Evolutionary conservation across 2,329 filamentous ascomycete species (phyloP).

Genomic region (Golovinomyces cichoracearum): DNA sequence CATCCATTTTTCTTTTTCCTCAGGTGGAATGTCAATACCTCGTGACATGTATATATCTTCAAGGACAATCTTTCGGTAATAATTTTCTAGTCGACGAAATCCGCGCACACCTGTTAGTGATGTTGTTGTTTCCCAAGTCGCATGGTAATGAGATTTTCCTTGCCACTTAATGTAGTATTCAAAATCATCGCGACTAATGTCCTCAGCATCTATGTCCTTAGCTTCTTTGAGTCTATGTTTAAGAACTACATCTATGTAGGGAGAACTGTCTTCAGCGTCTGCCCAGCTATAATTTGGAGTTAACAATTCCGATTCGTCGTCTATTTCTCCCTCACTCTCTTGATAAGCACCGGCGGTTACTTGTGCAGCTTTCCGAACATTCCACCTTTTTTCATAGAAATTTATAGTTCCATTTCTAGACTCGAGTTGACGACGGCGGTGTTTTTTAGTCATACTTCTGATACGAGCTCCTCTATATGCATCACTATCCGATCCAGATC

Average conservation of each 20-base stretch:
- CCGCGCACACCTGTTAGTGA: constrained; percentile 54
- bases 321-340: constrained; percentile 38
- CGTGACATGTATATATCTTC: constrained; percentile 54
- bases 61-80: constrained; percentile 60
- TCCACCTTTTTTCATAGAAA: constrained; percentile 69
- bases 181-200: constrained; percentile 45
- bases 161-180: constrained; percentile 95
- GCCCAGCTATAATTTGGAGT: constrained; percentile 42
- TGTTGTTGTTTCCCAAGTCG: constrained; percentile 73
- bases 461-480: constrained; percentile 55
- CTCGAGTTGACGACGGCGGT: constrained; percentile 46
- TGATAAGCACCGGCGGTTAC: constrained; percentile 36
- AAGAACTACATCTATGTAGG: constrained; percentile 74
- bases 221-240: constrained; percentile 59
- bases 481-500: constrained; percentile 44
- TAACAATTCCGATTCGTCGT: constrained; percentile 35
- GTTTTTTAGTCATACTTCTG: constrained; percentile 46
- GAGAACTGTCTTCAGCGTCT: constrained; percentile 48
- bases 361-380: constrained; percentile 59
- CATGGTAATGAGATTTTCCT: constrained; percentile 78
- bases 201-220: constrained; percentile 26
- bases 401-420: constrained; percentile 37
- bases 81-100: constrained; percentile 77
- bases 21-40: constrained; percentile 48
- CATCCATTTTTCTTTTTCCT: constrained; percentile 80